These are phyloP conservation scores for Saccharomyces jurei DNA, from an alignment of 805 yeast genomes.

Conservation along the genomic window DNA sequence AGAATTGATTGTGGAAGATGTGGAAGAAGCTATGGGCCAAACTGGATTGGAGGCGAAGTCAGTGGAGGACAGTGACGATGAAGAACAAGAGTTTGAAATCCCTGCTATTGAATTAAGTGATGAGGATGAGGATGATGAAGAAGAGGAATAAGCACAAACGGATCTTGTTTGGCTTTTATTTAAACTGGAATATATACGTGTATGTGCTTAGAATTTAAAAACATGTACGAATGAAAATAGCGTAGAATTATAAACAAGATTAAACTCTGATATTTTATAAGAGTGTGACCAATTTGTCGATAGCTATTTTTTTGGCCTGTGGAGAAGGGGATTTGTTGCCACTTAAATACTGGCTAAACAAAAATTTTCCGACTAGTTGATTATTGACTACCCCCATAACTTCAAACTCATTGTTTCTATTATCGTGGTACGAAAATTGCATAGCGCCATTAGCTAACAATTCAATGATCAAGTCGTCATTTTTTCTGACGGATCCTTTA, in stretches of 20 bases:
- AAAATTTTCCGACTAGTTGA: constrained; percentile 55
- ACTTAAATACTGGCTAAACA: constrained; percentile 69
- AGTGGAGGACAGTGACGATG: constrained; percentile 13
- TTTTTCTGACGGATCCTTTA: constrained; percentile 68
- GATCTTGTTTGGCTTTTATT: not conserved
- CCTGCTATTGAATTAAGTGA: constrained; percentile 21
- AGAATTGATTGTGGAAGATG: constrained; percentile 2
- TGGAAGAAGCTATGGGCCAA: constrained; percentile 2
- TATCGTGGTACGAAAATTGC: constrained; percentile 36
- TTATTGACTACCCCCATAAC: constrained; percentile 53
- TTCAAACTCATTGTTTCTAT: constrained; percentile 30
- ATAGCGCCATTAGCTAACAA: constrained; percentile 42
- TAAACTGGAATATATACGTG: not conserved
- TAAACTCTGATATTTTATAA: constrained; percentile 9
- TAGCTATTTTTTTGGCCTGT: constrained; percentile 21
- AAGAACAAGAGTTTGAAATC: constrained; percentile 25
- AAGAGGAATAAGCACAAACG: not conserved
- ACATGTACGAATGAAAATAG: not conserved
- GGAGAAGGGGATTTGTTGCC: constrained; percentile 37
- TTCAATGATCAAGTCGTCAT: constrained; percentile 58
- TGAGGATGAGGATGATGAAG: constrained; percentile 11
- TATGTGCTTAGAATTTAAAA: not conserved
- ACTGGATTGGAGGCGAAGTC: constrained; percentile 4
- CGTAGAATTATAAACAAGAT: not conserved
- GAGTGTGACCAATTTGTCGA: constrained; percentile 9